phyloP scores from a whole-genome alignment of 352 stramenopile genomes.

The Phytopythium sindhum region DNA sequence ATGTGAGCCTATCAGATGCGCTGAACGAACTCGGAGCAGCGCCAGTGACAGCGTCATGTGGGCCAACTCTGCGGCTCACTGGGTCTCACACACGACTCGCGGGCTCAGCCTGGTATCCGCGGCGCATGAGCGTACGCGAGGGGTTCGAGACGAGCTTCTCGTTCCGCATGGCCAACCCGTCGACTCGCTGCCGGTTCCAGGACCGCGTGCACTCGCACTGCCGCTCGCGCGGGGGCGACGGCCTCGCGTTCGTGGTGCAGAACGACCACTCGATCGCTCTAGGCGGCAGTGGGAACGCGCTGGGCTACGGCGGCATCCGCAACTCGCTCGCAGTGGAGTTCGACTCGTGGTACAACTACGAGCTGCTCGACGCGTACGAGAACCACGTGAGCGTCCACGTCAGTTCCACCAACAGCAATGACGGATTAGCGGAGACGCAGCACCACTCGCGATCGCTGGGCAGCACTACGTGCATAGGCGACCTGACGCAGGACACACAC shows the following conservation, averaged over 20 bases:
- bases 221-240: slow-evolving; percentile 65
- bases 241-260: slow-evolving; percentile 85
- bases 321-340: slow-evolving; percentile 90
- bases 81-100: slow-evolving; percentile 61
- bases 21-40: slow-evolving; percentile 11
- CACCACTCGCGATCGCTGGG: slow-evolving; percentile 81
- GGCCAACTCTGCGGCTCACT: slow-evolving; percentile 76
- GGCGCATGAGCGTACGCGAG: slow-evolving; percentile 86
- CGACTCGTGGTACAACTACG: slow-evolving; percentile 91
- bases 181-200: slow-evolving; percentile 81
- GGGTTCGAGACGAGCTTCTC: slow-evolving; percentile 89
- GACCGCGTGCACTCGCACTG: slow-evolving; percentile 87
- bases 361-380: slow-evolving; percentile 86
- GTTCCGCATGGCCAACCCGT: slow-evolving; percentile 85
- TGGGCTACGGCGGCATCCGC: slow-evolving; percentile 87
- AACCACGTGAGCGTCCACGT: slow-evolving; percentile 92
- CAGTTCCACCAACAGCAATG: slow-evolving; percentile 14
- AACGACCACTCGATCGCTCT: slow-evolving; percentile 64
- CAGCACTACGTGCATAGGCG: slow-evolving; percentile 60
- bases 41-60: slow-evolving; percentile 49
- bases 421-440: slow-evolving; percentile 27
- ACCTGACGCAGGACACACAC: slow-evolving; percentile 77
- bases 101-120: slow-evolving; percentile 89
- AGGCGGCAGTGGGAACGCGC: slow-evolving; percentile 57
- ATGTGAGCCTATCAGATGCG: slow-evolving; percentile 3